Percentiles rank a stretch among this genome's conserved stretches.
phyloP scores from a whole-genome alignment of 2,329 filamentous ascomycete species.

The Colletotrichum tanaceti region DNA sequence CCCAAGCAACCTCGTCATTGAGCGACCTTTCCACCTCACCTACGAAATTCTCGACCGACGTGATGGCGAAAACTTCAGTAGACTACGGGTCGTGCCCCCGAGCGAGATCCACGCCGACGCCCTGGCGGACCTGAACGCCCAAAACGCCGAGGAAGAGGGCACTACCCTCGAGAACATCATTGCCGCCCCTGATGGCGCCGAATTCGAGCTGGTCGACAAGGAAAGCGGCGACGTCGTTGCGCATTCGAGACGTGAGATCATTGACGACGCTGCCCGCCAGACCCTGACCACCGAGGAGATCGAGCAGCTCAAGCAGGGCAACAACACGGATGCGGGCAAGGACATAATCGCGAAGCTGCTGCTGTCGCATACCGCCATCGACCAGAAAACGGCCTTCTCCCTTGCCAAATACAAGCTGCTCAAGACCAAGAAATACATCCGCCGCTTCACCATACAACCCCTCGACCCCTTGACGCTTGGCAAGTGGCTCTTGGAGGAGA shows the following conservation, averaged over 20 bases:
- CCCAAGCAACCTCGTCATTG: conserved; percentile 86
- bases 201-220: conserved; percentile 56
- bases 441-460: conserved; percentile 85
- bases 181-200: conserved; percentile 52
- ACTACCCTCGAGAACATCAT: conserved; percentile 58
- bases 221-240: conserved; percentile 60
- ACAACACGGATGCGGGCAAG: conserved; percentile 80
- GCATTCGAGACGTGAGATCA: conserved; percentile 68
- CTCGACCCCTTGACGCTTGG: conserved; percentile 82
- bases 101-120: conserved; percentile 87
- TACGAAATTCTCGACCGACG: conserved; percentile 85
- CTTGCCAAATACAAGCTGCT: conserved; percentile 95
- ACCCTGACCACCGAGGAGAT: conserved; percentile 81
- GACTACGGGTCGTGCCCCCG: conserved; percentile 81
- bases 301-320: conserved; percentile 79
- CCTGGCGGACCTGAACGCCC: conserved; percentile 61
- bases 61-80: conserved; percentile 72
- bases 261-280: conserved; percentile 76
- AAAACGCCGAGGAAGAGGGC: conserved; percentile 49
- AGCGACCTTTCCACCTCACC: conserved; percentile 91
- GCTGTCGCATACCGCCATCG: conserved; percentile 86
- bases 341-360: conserved; percentile 95
- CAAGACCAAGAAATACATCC: conserved; percentile 93
- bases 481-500: conserved; percentile 75
- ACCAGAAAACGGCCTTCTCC: conserved; percentile 94